Conservation (phyloP, 768 basidiomycete species). For the Wakefieldia striispora region DNA sequence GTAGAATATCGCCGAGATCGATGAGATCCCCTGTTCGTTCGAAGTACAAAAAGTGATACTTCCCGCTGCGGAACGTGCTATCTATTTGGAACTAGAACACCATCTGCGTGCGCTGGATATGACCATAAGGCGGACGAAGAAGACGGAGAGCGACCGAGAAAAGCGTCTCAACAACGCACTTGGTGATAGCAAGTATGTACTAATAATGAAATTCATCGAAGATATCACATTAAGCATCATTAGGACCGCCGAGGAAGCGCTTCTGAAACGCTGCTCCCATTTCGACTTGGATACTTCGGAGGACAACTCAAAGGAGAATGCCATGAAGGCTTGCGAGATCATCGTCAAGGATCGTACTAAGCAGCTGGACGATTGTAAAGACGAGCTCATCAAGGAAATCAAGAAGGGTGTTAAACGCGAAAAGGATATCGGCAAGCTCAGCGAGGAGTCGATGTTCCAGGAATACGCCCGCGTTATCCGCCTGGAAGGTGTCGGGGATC, state of each 20-base stretch:
- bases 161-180: slow-evolving; percentile 83
- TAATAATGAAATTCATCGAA: background rate
- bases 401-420: slow-evolving; percentile 66
- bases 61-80: slow-evolving; percentile 90
- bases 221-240: slow-evolving; percentile 2
- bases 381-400: slow-evolving; percentile 66
- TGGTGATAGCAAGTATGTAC: slow-evolving; percentile 75
- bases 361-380: slow-evolving; percentile 78
- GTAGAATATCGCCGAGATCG: slow-evolving; percentile 94
- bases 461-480: slow-evolving; percentile 72
- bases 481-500: slow-evolving; percentile 67
- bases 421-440: slow-evolving; percentile 58
- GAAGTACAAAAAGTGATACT: slow-evolving; percentile 65
- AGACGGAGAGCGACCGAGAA: slow-evolving; percentile 76
- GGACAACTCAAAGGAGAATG: slow-evolving; percentile 56
- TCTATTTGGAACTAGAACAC: slow-evolving; percentile 93
- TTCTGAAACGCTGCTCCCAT: slow-evolving; percentile 93
- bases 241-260: slow-evolving; percentile 87
- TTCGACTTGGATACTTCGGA: slow-evolving; percentile 76
- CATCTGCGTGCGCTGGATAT: slow-evolving; percentile 89
- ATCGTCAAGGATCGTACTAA: slow-evolving; percentile 80
- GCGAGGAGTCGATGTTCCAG: slow-evolving; percentile 74
- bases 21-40: slow-evolving; percentile 82
- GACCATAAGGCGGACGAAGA: slow-evolving; percentile 66
- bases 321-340: slow-evolving; percentile 90